Conservation (phyloP, 495 filamentous ascomycete species). For the Peziza echinospora region DNA sequence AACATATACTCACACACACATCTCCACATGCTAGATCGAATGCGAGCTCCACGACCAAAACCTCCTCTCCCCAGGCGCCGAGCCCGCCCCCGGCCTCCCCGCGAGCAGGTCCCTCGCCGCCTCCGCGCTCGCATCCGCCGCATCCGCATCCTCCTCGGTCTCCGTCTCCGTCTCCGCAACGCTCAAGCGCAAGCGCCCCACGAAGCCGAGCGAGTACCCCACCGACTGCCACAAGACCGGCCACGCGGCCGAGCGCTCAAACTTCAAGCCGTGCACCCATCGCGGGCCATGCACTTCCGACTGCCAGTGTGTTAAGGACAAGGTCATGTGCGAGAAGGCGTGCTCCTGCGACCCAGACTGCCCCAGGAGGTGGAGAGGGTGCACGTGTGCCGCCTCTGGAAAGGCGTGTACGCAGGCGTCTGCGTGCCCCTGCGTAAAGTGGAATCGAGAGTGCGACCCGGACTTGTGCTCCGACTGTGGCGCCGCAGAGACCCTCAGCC, state of each 20-base stretch:
- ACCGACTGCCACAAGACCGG: conserved; percentile 16
- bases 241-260: conserved; percentile 12
- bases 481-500: conserved; percentile 38
- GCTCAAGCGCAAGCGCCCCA: conserved; percentile 15
- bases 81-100: too few relatives aligned
- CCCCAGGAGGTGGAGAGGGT: conserved; percentile 42
- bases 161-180: too few relatives aligned
- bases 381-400: conserved; percentile 32
- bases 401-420: conserved; percentile 30
- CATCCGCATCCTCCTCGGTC: too few relatives aligned
- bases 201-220: conserved; percentile 14
- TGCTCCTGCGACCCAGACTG: conserved; percentile 41
- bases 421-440: conserved; percentile 34
- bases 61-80: too few relatives aligned
- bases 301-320: conserved; percentile 17
- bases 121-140: too few relatives aligned
- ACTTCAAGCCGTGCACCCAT: conserved; percentile 17
- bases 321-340: conserved; percentile 43
- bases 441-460: conserved; percentile 51
- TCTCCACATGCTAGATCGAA: too few relatives aligned
- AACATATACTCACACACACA: too few relatives aligned
- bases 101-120: too few relatives aligned
- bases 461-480: conserved; percentile 46
- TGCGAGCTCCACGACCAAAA: too few relatives aligned
- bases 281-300: conserved; percentile 12